These are phyloP conservation scores for Candida incommunis DNA, from an alignment of 805 yeast genomes.

Conservation along the genomic window DNA sequence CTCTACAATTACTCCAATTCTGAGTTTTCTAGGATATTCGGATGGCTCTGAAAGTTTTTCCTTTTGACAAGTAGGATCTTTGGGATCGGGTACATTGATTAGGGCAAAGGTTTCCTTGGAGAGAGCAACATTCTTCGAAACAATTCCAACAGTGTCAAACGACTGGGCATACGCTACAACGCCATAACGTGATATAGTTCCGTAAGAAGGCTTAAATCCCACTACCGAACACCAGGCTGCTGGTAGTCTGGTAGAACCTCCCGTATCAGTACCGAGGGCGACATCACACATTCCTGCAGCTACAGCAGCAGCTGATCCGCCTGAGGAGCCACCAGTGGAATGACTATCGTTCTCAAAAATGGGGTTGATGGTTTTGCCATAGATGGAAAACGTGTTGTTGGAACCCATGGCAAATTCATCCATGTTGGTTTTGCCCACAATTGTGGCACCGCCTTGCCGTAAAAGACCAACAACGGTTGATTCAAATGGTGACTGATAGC, in stretches of 20 bases:
- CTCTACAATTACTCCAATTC: conserved; percentile 66
- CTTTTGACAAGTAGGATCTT: conserved; percentile 57
- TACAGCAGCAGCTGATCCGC: conserved; percentile 92
- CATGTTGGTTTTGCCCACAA: conserved; percentile 73
- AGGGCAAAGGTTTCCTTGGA: conserved; percentile 37
- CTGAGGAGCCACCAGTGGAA: conserved; percentile 84
- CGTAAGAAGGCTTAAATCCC: conserved; percentile 92
- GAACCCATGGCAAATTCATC: conserved; percentile 98
- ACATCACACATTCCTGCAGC: conserved; percentile 56
- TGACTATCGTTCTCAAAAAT: conserved; percentile 25
- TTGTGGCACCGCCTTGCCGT: conserved; percentile 33
- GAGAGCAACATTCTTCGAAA: conserved; percentile 35
- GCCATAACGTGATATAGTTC: conserved; percentile 84
- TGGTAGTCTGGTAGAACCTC: conserved; percentile 90
- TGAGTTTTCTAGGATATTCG: conserved; percentile 16
- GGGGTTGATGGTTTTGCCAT: conserved; percentile 27
- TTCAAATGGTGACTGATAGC: conserved; percentile 62
- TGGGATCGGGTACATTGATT: conserved; percentile 47
- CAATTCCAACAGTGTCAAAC: conserved; percentile 83
- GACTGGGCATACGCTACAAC: conserved; percentile 88
- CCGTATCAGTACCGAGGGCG: conserved; percentile 90
- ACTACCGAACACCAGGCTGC: conserved; percentile 71
- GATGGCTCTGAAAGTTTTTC: conserved; percentile 5
- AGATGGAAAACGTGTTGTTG: conserved; percentile 21
- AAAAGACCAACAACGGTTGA: conserved; percentile 57